phyloP scores from a whole-genome alignment of 2,329 filamentous ascomycete genomes.

The Plenodomus biglobosus region DNA sequence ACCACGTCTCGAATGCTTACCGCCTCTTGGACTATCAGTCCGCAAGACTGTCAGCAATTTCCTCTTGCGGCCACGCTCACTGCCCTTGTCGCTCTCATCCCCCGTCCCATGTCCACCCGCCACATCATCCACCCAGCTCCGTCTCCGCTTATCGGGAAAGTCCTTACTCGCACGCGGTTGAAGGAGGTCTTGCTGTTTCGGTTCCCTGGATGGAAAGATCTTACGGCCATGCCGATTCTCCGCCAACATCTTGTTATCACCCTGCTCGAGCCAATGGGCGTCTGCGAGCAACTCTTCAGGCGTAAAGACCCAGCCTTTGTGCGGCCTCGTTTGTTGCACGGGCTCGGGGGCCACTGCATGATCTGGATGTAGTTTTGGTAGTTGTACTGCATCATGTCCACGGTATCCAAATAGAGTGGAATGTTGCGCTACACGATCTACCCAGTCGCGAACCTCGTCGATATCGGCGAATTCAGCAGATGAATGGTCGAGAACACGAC shows the following conservation, averaged over 20 bases:
- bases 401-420: slow-evolving; percentile 45
- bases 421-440: slow-evolving; percentile 65
- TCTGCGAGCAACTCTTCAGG: slow-evolving; percentile 88
- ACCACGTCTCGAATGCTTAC: slow-evolving; percentile 33
- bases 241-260: slow-evolving; percentile 75
- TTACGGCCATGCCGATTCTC: slow-evolving; percentile 76
- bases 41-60: slow-evolving; percentile 36
- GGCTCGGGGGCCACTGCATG: slow-evolving; percentile 22
- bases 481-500: slow-evolving; percentile 72
- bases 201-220: slow-evolving; percentile 57
- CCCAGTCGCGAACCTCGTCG: slow-evolving; percentile 71
- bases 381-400: slow-evolving; percentile 35
- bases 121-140: slow-evolving; percentile 37
- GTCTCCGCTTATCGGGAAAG: slow-evolving; percentile 34
- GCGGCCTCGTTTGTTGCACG: slow-evolving; percentile 67
- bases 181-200: slow-evolving; percentile 29
- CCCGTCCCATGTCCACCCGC: slow-evolving; percentile 32
- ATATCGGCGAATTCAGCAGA: slow-evolving; percentile 76
- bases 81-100: slow-evolving; percentile 42
- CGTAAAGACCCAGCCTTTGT: slow-evolving; percentile 81
- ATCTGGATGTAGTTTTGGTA: slow-evolving; percentile 37
- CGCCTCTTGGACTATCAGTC: slow-evolving; percentile 36
- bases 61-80: slow-evolving; percentile 43
- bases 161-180: slow-evolving; percentile 40
- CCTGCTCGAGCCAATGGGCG: slow-evolving; percentile 84